Evolutionary conservation across 129 eudicot species (phyloP), one percentile per base, ranked within the genome.

Genomic region (Flaveria linearis): DNA sequence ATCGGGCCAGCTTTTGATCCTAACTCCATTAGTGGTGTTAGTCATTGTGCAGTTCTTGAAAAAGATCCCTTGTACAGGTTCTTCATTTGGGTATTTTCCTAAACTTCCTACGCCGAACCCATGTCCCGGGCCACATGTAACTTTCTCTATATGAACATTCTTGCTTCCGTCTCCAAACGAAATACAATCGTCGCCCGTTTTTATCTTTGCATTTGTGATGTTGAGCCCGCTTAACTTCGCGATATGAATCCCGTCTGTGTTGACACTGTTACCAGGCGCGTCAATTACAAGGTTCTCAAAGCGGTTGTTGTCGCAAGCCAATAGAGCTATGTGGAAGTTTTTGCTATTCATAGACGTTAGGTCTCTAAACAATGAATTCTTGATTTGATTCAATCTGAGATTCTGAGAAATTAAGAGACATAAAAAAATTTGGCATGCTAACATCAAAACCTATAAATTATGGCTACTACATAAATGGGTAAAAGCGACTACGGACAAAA

Each of bases 71-170:
- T 20, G 22, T 15, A 85, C 81, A 0, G 84, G 82, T 26, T 18
- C 74, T 73, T 88, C 92, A 13, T 81, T 69, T 12, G 73, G 75
- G 77, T 60, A 78, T 77, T 71, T 81, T 2, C 93, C 90, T 5
- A 88, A 61, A 76, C 90, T 88, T 57, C 88, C 90, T 26, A 84
- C 68, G 69, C 90, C 79, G 66, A 88, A 76, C 17, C 93, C 93
- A 74, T 86, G 93, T 58, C 93, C 96, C 22, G 93, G 96, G 50
- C 96, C 93, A 16, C 97, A 92, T 0, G 85, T 58, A 17, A 89
- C 92, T 26, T 50, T 75, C 55, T 80, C 78, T 0, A 92, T 73
- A 23, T 47, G 69, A 1, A 92, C 81, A 15, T 84, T 68, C 71
- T 80, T 78, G 70, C 89, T 87, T 47, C 97, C 96, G 0, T 90